Evolutionary conservation across 306 rosid species (phyloP).

Genomic region (Pyrus communis): DNA sequence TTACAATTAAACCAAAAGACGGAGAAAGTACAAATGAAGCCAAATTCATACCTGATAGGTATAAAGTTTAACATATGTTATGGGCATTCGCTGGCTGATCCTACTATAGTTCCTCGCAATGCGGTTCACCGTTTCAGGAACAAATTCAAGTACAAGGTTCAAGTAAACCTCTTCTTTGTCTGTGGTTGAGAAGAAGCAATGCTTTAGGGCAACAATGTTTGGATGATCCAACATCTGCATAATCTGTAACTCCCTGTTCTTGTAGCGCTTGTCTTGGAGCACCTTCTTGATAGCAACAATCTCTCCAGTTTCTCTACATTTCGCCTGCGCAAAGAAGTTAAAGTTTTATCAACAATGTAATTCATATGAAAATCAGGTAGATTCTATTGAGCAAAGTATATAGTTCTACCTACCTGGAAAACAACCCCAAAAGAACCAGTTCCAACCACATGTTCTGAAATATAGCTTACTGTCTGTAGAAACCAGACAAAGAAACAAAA

Average conservation of each 20-base stretch:
- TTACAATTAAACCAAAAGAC: not conserved
- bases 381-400: constrained; percentile 4
- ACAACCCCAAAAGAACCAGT: constrained; percentile 98
- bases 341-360: not conserved
- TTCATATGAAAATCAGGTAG: constrained; percentile 4
- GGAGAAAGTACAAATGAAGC: not conserved
- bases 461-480: constrained; percentile 69
- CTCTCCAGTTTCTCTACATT: constrained; percentile 98
- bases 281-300: constrained; percentile 98
- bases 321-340: constrained; percentile 50
- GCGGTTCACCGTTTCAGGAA: constrained; percentile 90
- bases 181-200: constrained; percentile 85
- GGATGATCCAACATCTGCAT: constrained; percentile 99
- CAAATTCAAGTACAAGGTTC: constrained; percentile 94
- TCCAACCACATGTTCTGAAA: constrained; percentile 89
- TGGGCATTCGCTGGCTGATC: constrained; percentile 91
- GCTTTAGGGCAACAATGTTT: constrained; percentile 80
- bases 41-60: constrained; percentile 68
- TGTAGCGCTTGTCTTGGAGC: constrained; percentile 97
- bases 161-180: constrained; percentile 92
- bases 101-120: constrained; percentile 82
- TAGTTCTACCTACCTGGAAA: constrained; percentile 54
- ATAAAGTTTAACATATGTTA: constrained; percentile 88
- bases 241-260: constrained; percentile 92
- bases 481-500: constrained; percentile 15